phyloP scores from a whole-genome alignment of 345 rosid genomes.

The Brassica cretica region DNA sequence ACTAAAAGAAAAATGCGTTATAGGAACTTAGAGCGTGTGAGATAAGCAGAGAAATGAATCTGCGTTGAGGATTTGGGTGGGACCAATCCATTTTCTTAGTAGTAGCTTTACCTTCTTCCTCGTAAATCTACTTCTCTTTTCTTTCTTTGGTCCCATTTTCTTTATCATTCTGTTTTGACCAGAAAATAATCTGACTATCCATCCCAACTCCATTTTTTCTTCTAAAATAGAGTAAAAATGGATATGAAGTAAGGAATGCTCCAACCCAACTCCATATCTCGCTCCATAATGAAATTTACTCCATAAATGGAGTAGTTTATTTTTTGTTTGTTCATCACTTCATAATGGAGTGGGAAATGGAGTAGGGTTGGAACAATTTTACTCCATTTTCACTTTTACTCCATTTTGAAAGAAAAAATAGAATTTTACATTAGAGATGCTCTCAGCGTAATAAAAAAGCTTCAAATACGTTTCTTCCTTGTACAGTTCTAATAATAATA shows the following conservation, averaged over 20 bases:
- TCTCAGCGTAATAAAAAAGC: constrained; percentile 18
- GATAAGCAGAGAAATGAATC: background rate
- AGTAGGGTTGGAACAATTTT: too few species aligned
- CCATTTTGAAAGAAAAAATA: too few species aligned
- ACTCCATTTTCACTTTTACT: too few species aligned
- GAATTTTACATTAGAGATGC: too few species aligned
- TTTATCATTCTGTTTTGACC: constrained; percentile 17
- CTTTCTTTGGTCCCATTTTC: constrained; percentile 34
- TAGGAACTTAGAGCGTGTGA: background rate
- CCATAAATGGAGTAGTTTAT: too few species aligned
- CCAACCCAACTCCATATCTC: too few species aligned
- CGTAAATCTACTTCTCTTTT: constrained; percentile 31
- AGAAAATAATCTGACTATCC: constrained; percentile 10
- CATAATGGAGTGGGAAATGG: too few species aligned
- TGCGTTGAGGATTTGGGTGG: constrained; percentile 22
- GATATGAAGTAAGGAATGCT: too few species aligned
- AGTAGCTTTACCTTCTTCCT: constrained; percentile 30
- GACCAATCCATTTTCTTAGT: constrained; percentile 26
- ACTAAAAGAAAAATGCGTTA: background rate
- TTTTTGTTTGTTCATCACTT: too few species aligned
- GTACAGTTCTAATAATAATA: background rate
- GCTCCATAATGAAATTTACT: too few species aligned
- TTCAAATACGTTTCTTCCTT: constrained; percentile 20
- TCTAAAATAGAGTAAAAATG: too few species aligned
- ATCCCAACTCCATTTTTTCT: too few species aligned